phyloP scores from a whole-genome alignment of 768 basidiomycete species.

The Lepiota venenata region DNA sequence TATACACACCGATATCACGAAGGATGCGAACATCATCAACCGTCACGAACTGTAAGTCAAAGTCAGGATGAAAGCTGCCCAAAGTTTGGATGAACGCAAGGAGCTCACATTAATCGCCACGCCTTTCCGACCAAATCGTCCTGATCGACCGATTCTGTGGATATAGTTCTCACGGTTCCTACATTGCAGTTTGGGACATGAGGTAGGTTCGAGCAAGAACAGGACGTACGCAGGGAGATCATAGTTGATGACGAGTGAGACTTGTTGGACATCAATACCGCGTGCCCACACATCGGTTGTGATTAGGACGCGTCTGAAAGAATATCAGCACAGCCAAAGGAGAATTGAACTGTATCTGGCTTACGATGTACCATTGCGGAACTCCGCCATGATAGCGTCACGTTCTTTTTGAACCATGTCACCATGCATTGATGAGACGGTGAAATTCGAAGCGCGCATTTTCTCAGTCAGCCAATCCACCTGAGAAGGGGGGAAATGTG shows the following conservation, averaged over 20 bases:
- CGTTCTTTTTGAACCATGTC: conserved; percentile 96
- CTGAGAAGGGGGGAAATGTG: conserved; percentile 31
- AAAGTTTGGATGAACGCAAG: neutral
- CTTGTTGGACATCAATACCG: conserved; percentile 98
- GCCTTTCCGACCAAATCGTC: conserved; percentile 98
- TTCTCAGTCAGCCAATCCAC: conserved; percentile 99
- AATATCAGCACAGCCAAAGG: conserved; percentile 15
- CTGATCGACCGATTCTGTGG: conserved; percentile 98
- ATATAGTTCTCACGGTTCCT: conserved; percentile 99
- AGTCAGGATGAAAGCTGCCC: conserved; percentile 15
- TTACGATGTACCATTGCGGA: conserved; percentile 89
- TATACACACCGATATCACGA: conserved; percentile 84
- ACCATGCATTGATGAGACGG: conserved; percentile 94
- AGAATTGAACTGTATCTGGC: conserved; percentile 24
- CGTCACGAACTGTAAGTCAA: conserved; percentile 70
- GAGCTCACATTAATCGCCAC: conserved; percentile 93
- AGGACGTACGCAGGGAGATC: conserved; percentile 83
- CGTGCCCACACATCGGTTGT: conserved; percentile 98
- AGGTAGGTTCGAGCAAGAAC: conserved; percentile 5
- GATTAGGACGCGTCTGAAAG: conserved; percentile 80
- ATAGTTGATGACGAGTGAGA: conserved; percentile 96
- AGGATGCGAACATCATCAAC: conserved; percentile 95
- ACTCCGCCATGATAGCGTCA: conserved; percentile 96
- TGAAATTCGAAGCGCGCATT: conserved; percentile 98
- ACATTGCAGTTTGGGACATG: conserved; percentile 1